These are phyloP conservation scores for Monoraphidium neglectum DNA, from an alignment of 139 green algal genomes.

Conservation along the genomic window DNA sequence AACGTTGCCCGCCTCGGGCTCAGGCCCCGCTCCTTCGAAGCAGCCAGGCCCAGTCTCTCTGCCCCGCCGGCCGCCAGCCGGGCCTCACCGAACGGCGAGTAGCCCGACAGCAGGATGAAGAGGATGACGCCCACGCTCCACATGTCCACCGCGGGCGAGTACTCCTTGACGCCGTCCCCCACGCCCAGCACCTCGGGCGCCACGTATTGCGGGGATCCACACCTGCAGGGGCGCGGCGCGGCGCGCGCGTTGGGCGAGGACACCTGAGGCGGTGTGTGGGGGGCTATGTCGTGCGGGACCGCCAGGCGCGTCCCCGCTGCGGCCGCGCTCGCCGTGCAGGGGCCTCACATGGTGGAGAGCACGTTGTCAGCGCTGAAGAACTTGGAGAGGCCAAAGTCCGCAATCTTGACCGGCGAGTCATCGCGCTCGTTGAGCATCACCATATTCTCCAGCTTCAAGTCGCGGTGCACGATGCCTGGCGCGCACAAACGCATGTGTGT, in stretches of 20 bases:
- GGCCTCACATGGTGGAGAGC: conserved; percentile 79
- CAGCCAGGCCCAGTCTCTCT: too few relatives aligned
- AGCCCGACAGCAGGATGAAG: conserved; percentile 68
- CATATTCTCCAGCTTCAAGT: conserved; percentile 90
- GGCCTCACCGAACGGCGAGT: conserved; percentile 72
- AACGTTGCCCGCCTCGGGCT: too few relatives aligned
- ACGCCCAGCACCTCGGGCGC: conserved; percentile 76
- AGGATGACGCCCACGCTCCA: conserved; percentile 84
- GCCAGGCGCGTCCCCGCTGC: too few relatives aligned
- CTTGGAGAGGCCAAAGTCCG: conserved; percentile 84
- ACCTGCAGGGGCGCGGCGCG: too few relatives aligned
- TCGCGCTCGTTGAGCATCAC: conserved; percentile 71
- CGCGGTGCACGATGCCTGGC: conserved; percentile 78
- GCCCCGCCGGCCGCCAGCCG: too few relatives aligned
- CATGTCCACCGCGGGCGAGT: conserved; percentile 74
- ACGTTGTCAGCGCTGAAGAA: conserved; percentile 74
- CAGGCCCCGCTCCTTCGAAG: too few relatives aligned
- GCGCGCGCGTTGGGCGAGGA: too few relatives aligned
- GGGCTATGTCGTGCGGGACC: conserved; percentile 58
- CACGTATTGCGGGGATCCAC: conserved; percentile 64
- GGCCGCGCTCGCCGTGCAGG: too few relatives aligned
- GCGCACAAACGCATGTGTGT: background rate
- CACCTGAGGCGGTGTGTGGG: conserved; percentile 35
- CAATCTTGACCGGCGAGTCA: conserved; percentile 77
- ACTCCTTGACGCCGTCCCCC: conserved; percentile 67